Conservation (phyloP, 2,329 filamentous ascomycete species). For the Xylariaceae sp. region DNA sequence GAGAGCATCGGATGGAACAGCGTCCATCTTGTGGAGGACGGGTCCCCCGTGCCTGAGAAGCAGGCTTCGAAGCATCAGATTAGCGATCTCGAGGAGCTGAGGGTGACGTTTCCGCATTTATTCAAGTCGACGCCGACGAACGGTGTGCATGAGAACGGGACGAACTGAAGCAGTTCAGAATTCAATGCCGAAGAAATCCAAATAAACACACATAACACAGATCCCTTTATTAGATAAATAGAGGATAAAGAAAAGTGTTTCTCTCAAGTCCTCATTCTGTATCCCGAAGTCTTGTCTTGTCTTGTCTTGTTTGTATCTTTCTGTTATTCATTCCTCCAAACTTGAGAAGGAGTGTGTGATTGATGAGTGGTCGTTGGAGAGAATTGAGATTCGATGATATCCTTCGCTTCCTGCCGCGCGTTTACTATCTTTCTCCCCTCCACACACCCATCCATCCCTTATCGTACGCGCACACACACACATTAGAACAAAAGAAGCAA, state of each 20-base stretch:
- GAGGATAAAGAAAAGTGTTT: background rate
- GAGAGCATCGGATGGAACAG: conserved; percentile 16
- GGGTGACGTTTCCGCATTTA: conserved; percentile 9
- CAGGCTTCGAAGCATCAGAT: conserved; percentile 14
- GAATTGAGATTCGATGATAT: no score
- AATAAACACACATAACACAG: background rate
- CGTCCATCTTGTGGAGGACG: conserved; percentile 15
- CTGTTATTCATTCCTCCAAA: background rate
- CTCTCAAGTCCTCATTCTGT: background rate
- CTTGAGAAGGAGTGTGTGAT: no score
- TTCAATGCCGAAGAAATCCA: background rate
- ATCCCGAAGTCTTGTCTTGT: no score
- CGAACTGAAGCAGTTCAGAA: background rate
- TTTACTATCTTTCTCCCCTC: no score
- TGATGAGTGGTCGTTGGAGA: no score
- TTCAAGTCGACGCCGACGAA: conserved; percentile 5
- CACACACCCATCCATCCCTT: no score
- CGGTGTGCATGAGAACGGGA: background rate
- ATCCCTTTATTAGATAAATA: background rate
- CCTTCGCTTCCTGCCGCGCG: no score
- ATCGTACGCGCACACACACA: no score
- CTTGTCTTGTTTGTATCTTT: no score
- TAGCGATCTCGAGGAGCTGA: conserved; percentile 11
- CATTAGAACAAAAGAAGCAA: no score
- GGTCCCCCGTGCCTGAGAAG: background rate